Evolutionary conservation across 441 rosid species (phyloP).

Genomic region (Dalechampia spathulata): DNA sequence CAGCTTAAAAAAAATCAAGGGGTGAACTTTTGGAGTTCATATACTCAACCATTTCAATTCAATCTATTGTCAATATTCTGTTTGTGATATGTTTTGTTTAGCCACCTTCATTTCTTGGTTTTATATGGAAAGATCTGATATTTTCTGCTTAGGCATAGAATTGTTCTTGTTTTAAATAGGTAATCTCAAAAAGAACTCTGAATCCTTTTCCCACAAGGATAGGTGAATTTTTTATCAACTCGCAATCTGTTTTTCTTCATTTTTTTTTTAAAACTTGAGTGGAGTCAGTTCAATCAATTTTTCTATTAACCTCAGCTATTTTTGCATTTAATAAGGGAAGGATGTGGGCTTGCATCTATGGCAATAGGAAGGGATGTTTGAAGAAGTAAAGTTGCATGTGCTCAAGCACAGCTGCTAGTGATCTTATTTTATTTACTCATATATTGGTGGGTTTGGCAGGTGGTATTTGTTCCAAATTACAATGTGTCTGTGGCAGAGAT

Average conservation of each 20-base stretch:
- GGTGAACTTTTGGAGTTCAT: no score
- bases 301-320: not conserved
- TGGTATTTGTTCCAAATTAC: conserved; percentile 94
- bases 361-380: not conserved
- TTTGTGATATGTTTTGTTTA: not conserved
- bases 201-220: not conserved
- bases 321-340: not conserved
- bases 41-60: no score
- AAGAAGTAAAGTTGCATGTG: not conserved
- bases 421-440: not conserved
- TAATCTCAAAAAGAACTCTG: not conserved
- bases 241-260: no score
- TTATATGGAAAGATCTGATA: not conserved
- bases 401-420: not conserved
- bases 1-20: no score
- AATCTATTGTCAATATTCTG: not conserved
- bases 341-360: no score
- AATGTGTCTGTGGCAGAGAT: conserved; percentile 90
- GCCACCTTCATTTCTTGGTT: not conserved
- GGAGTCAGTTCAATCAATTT: not conserved
- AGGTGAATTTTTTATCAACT: not conserved
- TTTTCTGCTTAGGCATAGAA: not conserved
- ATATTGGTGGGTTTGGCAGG: conserved; percentile 34
- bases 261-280: not conserved
- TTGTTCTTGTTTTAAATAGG: not conserved